Conservation (phyloP, 345 rosid species). For the Clausena lansium region DNA sequence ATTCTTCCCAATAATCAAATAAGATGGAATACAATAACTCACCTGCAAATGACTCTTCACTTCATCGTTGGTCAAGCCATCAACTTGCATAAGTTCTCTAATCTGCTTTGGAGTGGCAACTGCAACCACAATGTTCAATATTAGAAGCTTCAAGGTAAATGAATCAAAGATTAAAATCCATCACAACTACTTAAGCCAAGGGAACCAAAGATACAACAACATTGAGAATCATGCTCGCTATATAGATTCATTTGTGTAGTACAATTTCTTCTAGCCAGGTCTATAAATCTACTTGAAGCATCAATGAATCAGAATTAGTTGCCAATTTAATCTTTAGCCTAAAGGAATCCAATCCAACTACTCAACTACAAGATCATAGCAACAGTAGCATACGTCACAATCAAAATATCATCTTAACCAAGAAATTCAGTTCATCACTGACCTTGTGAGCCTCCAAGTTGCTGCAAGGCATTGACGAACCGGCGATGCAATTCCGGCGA, state of each 20-base stretch:
- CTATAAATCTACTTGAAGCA: background rate
- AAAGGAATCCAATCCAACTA: background rate
- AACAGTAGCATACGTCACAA: background rate
- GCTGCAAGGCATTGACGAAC: constrained; percentile 77
- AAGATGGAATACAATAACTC: constrained; percentile 10
- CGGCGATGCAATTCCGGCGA: constrained; percentile 87
- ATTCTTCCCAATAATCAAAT: constrained; percentile 9
- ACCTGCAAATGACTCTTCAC: constrained; percentile 99
- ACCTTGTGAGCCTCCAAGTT: constrained; percentile 94
- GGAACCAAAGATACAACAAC: background rate
- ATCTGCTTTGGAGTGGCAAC: constrained; percentile 98
- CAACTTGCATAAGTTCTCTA: constrained; percentile 90
- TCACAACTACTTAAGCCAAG: background rate
- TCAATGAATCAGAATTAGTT: background rate
- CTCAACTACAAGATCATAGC: background rate
- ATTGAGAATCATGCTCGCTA: background rate
- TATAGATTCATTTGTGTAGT: background rate
- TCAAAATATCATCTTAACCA: background rate
- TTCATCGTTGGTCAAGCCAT: constrained; percentile 95
- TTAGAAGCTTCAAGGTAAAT: constrained; percentile 4
- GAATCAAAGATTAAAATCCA: background rate
- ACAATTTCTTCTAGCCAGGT: background rate
- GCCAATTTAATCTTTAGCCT: background rate
- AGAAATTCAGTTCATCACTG: constrained; percentile 10
- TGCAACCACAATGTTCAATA: constrained; percentile 30